These are phyloP conservation scores for Flaveria ramosissima DNA, from an alignment of 129 eudicot species.

Conservation along the genomic window DNA sequence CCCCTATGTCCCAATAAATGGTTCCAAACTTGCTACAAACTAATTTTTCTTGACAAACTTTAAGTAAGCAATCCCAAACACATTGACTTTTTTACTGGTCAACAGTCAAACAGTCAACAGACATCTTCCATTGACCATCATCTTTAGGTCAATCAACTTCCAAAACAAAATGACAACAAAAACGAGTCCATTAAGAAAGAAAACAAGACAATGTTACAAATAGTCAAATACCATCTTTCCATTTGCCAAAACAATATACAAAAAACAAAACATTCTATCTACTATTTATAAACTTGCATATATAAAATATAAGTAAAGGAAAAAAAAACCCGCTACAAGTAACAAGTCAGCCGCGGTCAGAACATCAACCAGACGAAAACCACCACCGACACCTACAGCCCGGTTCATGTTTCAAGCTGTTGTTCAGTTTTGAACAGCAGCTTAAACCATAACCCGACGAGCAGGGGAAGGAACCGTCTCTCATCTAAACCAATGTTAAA, in stretches of 20 bases:
- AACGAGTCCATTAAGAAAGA: slow-evolving; percentile 25
- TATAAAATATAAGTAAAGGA: background rate
- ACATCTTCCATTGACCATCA: background rate
- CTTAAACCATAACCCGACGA: background rate
- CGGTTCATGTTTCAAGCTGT: background rate
- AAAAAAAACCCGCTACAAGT: slow-evolving; percentile 31
- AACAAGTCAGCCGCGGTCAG: slow-evolving; percentile 43
- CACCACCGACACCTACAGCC: slow-evolving; percentile 19
- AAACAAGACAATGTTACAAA: slow-evolving; percentile 16
- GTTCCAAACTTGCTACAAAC: too few relatives aligned
- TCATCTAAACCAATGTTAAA: slow-evolving; percentile 34
- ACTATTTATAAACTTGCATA: slow-evolving; percentile 37
- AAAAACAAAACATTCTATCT: slow-evolving; percentile 28
- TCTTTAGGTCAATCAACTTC: background rate
- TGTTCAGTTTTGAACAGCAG: slow-evolving; percentile 1
- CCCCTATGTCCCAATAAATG: too few relatives aligned
- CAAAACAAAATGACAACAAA: background rate
- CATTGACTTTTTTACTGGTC: background rate
- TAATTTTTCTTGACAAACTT: too few relatives aligned
- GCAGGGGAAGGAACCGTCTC: slow-evolving; percentile 23
- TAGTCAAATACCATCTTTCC: slow-evolving; percentile 33
- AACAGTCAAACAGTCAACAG: background rate
- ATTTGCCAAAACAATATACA: slow-evolving; percentile 44
- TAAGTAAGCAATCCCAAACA: too few relatives aligned
- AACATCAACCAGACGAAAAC: slow-evolving; percentile 38